Conservation (phyloP, 305 asterid species). For the Fraxinus ornus region DNA sequence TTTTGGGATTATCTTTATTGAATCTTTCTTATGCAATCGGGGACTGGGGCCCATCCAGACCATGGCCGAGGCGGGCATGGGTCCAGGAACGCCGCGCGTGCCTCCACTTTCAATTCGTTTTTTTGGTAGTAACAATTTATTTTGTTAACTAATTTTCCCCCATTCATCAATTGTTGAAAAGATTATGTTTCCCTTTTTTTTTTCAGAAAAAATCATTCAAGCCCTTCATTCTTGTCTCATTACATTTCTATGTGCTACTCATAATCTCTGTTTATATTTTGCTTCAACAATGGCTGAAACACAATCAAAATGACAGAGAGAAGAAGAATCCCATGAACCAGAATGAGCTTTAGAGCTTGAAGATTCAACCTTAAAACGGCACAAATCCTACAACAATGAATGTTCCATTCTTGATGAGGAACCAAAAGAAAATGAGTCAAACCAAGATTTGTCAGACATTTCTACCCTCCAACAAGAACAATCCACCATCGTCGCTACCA, state of each 20-base stretch:
- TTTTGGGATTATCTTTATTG: constrained; percentile 21
- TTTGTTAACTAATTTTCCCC: background rate
- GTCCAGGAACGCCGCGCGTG: constrained; percentile 62
- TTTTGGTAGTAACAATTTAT: background rate
- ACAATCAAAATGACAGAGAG: constrained; percentile 53
- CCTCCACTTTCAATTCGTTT: constrained; percentile 9
- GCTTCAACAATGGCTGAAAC: constrained; percentile 51
- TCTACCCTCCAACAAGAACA: constrained; percentile 56
- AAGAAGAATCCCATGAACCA: constrained; percentile 16
- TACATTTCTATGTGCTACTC: constrained; percentile 26
- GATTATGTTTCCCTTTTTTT: background rate
- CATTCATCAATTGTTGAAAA: background rate
- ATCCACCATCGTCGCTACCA: constrained; percentile 16
- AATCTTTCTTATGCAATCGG: constrained; percentile 65
- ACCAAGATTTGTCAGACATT: constrained; percentile 42
- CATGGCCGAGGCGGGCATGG: constrained; percentile 68
- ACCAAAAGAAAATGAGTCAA: constrained; percentile 33
- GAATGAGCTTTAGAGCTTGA: constrained; percentile 9
- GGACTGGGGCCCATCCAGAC: constrained; percentile 79
- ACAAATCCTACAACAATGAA: constrained; percentile 36
- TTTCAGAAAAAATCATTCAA: constrained; percentile 24
- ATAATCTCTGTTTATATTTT: constrained; percentile 1
- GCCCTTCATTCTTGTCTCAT: constrained; percentile 25
- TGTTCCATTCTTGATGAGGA: constrained; percentile 52
- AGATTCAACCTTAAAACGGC: constrained; percentile 41